Conservation (phyloP, 176 grass and related monocot species). For the Phoenix dactylifera region DNA sequence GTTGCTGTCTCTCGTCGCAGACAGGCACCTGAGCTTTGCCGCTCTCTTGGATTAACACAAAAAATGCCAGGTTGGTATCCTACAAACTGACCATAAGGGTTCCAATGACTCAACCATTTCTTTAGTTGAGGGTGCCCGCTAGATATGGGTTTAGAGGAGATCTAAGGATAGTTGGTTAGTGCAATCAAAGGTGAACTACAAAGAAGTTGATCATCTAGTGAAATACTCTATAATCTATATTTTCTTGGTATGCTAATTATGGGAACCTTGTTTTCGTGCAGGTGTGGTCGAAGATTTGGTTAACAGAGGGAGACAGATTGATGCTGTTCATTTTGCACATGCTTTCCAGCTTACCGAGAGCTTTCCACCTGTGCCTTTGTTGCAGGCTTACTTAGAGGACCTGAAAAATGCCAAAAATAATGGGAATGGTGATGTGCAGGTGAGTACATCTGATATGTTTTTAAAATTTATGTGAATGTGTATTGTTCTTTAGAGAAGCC, state of each 20-base stretch:
- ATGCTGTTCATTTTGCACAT: slow-evolving; percentile 78
- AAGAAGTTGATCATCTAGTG: background rate
- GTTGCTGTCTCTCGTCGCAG: slow-evolving; percentile 79
- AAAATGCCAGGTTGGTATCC: slow-evolving; percentile 87
- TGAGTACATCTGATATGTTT: slow-evolving; percentile 2
- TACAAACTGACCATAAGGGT: slow-evolving; percentile 31
- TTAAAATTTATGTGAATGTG: too few relatives aligned
- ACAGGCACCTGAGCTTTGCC: slow-evolving; percentile 61
- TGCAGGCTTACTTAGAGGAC: slow-evolving; percentile 58
- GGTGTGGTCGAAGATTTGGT: slow-evolving; percentile 58
- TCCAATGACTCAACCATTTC: slow-evolving; percentile 29
- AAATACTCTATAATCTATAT: background rate
- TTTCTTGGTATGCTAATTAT: background rate
- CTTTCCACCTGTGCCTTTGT: slow-evolving; percentile 50
- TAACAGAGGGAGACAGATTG: slow-evolving; percentile 60
- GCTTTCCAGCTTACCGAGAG: slow-evolving; percentile 48
- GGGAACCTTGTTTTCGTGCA: slow-evolving; percentile 18
- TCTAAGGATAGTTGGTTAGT: background rate
- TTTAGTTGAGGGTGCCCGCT: slow-evolving; percentile 22
- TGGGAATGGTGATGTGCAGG: slow-evolving; percentile 30
- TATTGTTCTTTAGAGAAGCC: too few relatives aligned
- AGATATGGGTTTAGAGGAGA: slow-evolving; percentile 11
- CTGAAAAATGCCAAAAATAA: slow-evolving; percentile 41
- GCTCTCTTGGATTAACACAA: slow-evolving; percentile 56
- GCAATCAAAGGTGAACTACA: background rate